Conservation (phyloP, 2,329 filamentous ascomycete species). For the Delphinella strobiligena region DNA sequence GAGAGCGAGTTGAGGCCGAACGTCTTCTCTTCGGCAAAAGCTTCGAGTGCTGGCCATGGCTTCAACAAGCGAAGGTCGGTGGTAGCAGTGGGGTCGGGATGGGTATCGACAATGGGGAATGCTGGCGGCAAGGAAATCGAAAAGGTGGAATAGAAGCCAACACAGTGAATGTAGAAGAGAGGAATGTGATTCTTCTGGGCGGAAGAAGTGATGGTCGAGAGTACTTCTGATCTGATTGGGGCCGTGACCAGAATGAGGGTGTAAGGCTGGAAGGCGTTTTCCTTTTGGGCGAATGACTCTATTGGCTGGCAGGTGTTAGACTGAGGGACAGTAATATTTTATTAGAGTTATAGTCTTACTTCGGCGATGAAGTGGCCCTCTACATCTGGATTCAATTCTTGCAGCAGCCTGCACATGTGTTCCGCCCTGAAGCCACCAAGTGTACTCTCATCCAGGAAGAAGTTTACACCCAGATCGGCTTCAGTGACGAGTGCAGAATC, state of each 20-base stretch:
- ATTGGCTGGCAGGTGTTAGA: conserved; percentile 29
- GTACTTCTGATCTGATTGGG: conserved; percentile 42
- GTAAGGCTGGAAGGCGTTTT: conserved; percentile 33
- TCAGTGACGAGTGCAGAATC: conserved; percentile 69
- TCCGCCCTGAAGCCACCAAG: conserved; percentile 68
- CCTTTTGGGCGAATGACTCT: conserved; percentile 30
- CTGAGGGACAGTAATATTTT: conserved; percentile 21
- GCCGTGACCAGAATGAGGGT: conserved; percentile 51
- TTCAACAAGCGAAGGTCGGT: conserved; percentile 72
- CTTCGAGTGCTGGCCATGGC: conserved; percentile 72
- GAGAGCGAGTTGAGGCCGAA: conserved; percentile 26
- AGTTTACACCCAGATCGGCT: conserved; percentile 85
- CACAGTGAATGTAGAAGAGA: conserved; percentile 71
- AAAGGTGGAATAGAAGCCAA: conserved; percentile 86
- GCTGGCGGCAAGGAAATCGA: conserved; percentile 63
- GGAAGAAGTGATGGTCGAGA: conserved; percentile 39
- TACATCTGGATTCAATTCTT: conserved; percentile 89
- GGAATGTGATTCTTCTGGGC: conserved; percentile 52
- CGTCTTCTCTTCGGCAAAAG: conserved; percentile 56
- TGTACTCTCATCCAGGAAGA: conserved; percentile 76
- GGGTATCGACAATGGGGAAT: conserved; percentile 90
- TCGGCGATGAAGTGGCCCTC: conserved; percentile 56
- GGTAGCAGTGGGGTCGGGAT: conserved; percentile 75
- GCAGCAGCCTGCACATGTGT: conserved; percentile 62
- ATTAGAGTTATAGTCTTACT: conserved; percentile 28